phyloP scores from a whole-genome alignment of 2,329 filamentous ascomycete species.

The Botrytis elliptica region DNA sequence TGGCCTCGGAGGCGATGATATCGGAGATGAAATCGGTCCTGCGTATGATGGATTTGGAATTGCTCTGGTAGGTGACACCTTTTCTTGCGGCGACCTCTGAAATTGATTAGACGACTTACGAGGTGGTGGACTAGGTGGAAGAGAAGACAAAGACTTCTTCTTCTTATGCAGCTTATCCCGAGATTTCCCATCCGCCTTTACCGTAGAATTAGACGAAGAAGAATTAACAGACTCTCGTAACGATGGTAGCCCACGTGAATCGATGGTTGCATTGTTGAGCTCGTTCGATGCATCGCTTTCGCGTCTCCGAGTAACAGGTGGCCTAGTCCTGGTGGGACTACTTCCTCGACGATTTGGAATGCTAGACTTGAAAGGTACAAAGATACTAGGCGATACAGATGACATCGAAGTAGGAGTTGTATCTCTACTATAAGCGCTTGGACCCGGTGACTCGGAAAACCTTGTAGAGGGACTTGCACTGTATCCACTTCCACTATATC shows the following conservation, averaged over 20 bases:
- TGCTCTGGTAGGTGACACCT: constrained; percentile 44
- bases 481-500: constrained; percentile 48
- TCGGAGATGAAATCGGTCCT: neutral
- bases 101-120: constrained; percentile 61
- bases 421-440: constrained; percentile 70
- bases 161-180: constrained; percentile 43
- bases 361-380: constrained; percentile 44
- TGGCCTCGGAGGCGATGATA: neutral
- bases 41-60: constrained; percentile 30
- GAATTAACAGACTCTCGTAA: constrained; percentile 70
- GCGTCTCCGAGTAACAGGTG: constrained; percentile 59
- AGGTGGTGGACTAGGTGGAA: constrained; percentile 60
- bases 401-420: constrained; percentile 77
- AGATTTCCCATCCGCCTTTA: constrained; percentile 53
- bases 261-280: constrained; percentile 45
- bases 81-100: constrained; percentile 41
- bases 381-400: constrained; percentile 67
- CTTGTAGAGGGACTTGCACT: constrained; percentile 73
- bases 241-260: constrained; percentile 59
- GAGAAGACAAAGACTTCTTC: constrained; percentile 46
- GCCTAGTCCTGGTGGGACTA: constrained; percentile 56
- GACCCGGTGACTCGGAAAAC: constrained; percentile 70
- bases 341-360: constrained; percentile 51
- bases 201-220: constrained; percentile 70
- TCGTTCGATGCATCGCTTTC: constrained; percentile 56